Base-by-base conservation (phyloP, 768 basidiomycete species). In the Trametes punicea region DNA sequence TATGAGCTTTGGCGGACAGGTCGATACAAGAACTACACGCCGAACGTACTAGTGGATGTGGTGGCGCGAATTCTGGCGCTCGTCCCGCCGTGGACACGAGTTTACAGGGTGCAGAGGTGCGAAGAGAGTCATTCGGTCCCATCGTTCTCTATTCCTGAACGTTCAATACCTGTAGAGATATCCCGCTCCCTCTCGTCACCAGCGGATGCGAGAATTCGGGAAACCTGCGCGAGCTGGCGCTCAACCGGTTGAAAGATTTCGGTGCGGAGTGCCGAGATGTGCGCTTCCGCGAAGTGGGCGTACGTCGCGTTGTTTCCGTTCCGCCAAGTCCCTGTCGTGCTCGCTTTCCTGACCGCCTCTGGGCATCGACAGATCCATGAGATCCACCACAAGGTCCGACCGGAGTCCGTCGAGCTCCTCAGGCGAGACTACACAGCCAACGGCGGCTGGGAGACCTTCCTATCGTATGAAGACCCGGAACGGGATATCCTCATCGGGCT, bases 381-480 rank as follows among this genome's bases (percentile, higher is more conserved):
- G 73, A 98, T 99, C 45, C 97, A 99, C 69, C 88, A 97, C 76
- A 95, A 96, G 74, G 92, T 98, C 42, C 84, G 94, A 20, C 95
- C 95, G 56, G 91, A 96, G 69, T 88, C 91, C 15, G 90, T 97
- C 48, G 97, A 99, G 71, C 85, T 99, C 4, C 84, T 99, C 30
- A 83, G 97, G 55, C 81, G 97, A 36, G 97, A 99, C 69, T 99
- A 99, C 70, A 76, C 89, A 3, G 97, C 97, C 27, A 99, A 98
- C 67, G 96, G 95, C 6, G 95, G 97, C 42, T 99, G 97, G 97
- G 97, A 99, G 74, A 98, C 97, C 1, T 99, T 99, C 81, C 75
- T 99, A 5, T 96, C 95, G 26, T 99, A 98, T 68, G 97, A 99
- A 74, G 97, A 99, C 70, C 96, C 97, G 6, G 93, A 94, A 71